These are phyloP conservation scores for Tremella mesenterica DNA, from an alignment of 768 basidiomycete species.

Conservation along the genomic window DNA sequence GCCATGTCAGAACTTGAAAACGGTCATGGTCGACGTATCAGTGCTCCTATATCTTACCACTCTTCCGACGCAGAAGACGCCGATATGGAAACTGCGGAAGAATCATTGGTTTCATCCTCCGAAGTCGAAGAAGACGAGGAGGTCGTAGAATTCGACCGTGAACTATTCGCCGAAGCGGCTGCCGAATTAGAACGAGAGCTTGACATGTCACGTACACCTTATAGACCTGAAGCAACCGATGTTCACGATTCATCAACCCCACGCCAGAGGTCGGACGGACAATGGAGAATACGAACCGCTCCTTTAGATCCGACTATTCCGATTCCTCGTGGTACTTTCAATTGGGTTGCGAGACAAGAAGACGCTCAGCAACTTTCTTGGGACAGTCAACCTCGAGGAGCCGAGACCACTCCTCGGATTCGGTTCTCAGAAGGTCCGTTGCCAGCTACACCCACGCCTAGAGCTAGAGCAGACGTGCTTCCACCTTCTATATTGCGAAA, in stretches of 20 bases:
- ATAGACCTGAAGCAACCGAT: too few relatives aligned
- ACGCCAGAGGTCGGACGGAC: too few relatives aligned
- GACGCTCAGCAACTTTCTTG: constrained; percentile 23
- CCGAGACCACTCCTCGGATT: neutral
- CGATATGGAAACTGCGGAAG: constrained; percentile 6
- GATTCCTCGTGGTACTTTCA: too few relatives aligned
- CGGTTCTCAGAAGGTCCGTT: neutral
- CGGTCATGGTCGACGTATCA: neutral
- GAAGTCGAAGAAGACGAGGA: neutral
- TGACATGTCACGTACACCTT: too few relatives aligned
- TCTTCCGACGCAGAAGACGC: neutral
- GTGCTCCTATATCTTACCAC: neutral
- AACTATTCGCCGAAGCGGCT: constrained; percentile 8
- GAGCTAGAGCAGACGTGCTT: too few relatives aligned
- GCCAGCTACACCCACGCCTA: too few relatives aligned
- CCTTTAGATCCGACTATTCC: too few relatives aligned
- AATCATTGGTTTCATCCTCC: constrained; percentile 1
- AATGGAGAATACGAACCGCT: too few relatives aligned
- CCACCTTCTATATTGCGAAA: too few relatives aligned
- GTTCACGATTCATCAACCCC: too few relatives aligned
- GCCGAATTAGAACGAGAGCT: constrained; percentile 7
- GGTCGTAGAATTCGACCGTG: constrained; percentile 1
- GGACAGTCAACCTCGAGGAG: constrained; percentile 17
- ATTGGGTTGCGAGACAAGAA: constrained; percentile 16
- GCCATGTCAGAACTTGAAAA: neutral